Percentiles rank a stretch among this genome's conserved stretches.
phyloP scores from a whole-genome alignment of 768 basidiomycete genomes.

The Phanerochaete sordida region DNA sequence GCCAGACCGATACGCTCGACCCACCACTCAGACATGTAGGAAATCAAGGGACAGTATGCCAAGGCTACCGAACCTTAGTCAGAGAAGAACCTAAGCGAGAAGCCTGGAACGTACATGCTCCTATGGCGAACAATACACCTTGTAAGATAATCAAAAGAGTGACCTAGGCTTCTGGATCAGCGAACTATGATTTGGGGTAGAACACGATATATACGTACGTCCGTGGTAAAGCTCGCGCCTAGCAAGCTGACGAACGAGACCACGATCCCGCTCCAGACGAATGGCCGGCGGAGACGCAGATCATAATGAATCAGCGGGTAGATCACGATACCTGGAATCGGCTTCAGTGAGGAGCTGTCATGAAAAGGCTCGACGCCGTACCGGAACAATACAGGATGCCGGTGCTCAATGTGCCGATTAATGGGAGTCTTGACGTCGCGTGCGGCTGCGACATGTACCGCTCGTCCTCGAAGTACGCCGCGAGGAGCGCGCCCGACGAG shows the following conservation, averaged over 20 bases:
- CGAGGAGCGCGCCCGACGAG: constrained; percentile 26
- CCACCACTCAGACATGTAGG: constrained; percentile 31
- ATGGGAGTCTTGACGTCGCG: constrained; percentile 19
- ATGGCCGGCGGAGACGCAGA: constrained; percentile 19
- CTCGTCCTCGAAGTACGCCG: constrained; percentile 23
- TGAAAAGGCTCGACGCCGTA: no score
- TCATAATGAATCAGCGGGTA: constrained; percentile 22
- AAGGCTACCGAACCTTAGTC: constrained; percentile 14
- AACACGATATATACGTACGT: constrained; percentile 9
- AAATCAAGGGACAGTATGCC: constrained; percentile 25
- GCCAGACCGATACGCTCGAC: constrained; percentile 26
- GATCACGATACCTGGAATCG: constrained; percentile 21
- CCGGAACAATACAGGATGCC: constrained; percentile 18
- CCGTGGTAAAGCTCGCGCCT: constrained; percentile 24
- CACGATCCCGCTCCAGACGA: constrained; percentile 20
- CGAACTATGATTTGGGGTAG: no score
- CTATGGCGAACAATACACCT: constrained; percentile 30
- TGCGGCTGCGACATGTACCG: constrained; percentile 11
- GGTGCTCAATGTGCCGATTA: constrained; percentile 23
- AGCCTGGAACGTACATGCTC: constrained; percentile 18
- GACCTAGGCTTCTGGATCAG: constrained; percentile 15
- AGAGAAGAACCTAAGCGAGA: background rate
- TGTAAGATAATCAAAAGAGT: constrained; percentile 22
- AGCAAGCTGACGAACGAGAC: constrained; percentile 25
- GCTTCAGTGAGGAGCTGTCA: no score